phyloP scores from a whole-genome alignment of 768 basidiomycete species.

The Kwoniella sp. region DNA sequence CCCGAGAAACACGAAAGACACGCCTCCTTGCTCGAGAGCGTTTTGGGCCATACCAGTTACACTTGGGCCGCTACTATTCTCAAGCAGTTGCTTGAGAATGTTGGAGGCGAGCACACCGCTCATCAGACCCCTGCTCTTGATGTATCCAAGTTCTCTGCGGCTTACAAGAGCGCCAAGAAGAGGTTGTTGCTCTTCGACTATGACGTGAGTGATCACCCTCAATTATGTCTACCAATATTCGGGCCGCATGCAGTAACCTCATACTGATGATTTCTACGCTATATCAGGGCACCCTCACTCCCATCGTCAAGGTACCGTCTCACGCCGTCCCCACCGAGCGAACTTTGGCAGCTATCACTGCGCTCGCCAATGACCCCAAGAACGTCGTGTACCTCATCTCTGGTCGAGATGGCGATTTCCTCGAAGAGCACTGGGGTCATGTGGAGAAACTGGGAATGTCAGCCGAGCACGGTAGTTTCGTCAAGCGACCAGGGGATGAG shows the following conservation, averaged over 20 bases:
- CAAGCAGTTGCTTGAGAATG: slow-evolving; percentile 80
- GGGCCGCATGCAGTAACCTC: too few relatives aligned
- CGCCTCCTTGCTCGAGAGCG: slow-evolving; percentile 71
- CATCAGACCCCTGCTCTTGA: slow-evolving; percentile 83
- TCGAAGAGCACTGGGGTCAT: slow-evolving; percentile 87
- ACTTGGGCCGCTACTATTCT: slow-evolving; percentile 89
- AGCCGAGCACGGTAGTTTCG: slow-evolving; percentile 94
- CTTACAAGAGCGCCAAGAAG: slow-evolving; percentile 73
- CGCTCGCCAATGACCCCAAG: slow-evolving; percentile 73
- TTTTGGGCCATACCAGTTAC: slow-evolving; percentile 90
- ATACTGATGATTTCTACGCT: too few relatives aligned
- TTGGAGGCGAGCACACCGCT: slow-evolving; percentile 75
- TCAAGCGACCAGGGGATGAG: slow-evolving; percentile 68
- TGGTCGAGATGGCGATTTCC: slow-evolving; percentile 87
- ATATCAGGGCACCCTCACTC: slow-evolving; percentile 84
- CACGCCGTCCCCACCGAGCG: slow-evolving; percentile 77
- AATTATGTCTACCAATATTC: too few relatives aligned
- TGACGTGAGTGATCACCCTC: slow-evolving; percentile 69
- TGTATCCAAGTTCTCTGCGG: slow-evolving; percentile 62
- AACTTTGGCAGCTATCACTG: slow-evolving; percentile 72
- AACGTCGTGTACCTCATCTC: slow-evolving; percentile 98
- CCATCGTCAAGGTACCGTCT: slow-evolving; percentile 90
- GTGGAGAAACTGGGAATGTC: slow-evolving; percentile 80
- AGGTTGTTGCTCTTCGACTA: slow-evolving; percentile 93
- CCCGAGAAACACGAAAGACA: slow-evolving; percentile 76